phyloP scores from a whole-genome alignment of 2,329 filamentous ascomycete genomes.

The Canariomyces notabilis region DNA sequence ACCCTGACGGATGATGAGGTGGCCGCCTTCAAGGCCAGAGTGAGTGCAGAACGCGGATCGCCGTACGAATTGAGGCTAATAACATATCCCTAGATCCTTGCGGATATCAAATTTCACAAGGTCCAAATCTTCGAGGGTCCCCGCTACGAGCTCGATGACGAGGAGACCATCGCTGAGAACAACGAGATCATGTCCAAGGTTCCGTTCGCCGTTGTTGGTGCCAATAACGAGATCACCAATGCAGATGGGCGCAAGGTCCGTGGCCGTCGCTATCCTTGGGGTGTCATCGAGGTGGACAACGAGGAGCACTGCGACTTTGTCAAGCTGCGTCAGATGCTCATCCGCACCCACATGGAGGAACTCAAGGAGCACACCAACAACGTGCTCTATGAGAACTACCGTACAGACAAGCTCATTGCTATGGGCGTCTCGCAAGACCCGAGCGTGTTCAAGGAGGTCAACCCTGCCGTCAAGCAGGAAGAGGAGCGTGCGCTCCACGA shows the following conservation, averaged over 20 bases:
- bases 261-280: conserved; percentile 95
- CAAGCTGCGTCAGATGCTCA: conserved; percentile 99
- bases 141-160: conserved; percentile 96
- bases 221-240: conserved; percentile 88
- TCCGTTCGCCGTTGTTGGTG: conserved; percentile 95
- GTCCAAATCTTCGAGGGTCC: conserved; percentile 99
- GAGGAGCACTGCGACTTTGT: conserved; percentile 99
- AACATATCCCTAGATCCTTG: conserved; percentile 65
- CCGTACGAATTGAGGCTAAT: conserved; percentile 7
- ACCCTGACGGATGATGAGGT: conserved; percentile 98
- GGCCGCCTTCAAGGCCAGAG: conserved; percentile 87
- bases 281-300: conserved; percentile 98
- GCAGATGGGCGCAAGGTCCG: conserved; percentile 92
- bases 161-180: conserved; percentile 99
- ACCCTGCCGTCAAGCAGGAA: conserved; percentile 99
- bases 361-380: conserved; percentile 99
- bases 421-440: conserved; percentile 99
- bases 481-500: conserved; percentile 97
- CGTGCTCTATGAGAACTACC: conserved; percentile 97
- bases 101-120: conserved; percentile 93
- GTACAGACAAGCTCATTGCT: conserved; percentile 95
- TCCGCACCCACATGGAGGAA: conserved; percentile 99
- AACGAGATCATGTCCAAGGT: conserved; percentile 99
- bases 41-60: conserved; percentile 47
- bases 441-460: conserved; percentile 99